Conservation (phyloP, 352 stramenopile genomes). For the Phytophthora meadii region DNA sequence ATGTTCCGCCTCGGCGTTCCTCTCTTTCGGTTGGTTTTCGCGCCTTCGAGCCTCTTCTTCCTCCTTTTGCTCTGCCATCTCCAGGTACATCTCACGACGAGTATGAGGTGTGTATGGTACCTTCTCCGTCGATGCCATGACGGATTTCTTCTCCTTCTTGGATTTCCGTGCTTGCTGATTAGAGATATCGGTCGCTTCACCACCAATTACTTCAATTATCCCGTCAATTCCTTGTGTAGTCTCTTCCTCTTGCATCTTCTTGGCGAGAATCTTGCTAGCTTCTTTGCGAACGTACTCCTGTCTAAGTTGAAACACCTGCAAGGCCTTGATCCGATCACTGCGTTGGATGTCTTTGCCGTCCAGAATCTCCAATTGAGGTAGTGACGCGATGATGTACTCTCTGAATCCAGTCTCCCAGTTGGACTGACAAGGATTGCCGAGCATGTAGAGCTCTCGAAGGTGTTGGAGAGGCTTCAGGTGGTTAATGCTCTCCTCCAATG, state of each 20-base stretch:
- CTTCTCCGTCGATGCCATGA: slow-evolving; percentile 61
- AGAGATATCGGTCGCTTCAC: slow-evolving; percentile 54
- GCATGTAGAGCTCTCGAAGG: slow-evolving; percentile 94
- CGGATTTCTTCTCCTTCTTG: slow-evolving; percentile 38
- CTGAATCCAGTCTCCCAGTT: slow-evolving; percentile 78
- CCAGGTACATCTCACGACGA: slow-evolving; percentile 89
- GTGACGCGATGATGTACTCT: slow-evolving; percentile 85
- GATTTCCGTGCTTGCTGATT: background rate
- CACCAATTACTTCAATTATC: slow-evolving; percentile 48
- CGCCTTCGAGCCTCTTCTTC: slow-evolving; percentile 88
- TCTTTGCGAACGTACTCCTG: slow-evolving; percentile 45
- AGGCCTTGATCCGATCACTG: slow-evolving; percentile 87
- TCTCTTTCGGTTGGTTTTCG: slow-evolving; percentile 83
- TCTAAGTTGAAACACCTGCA: slow-evolving; percentile 77
- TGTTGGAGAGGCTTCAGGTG: slow-evolving; percentile 80
- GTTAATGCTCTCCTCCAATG: slow-evolving; percentile 86
- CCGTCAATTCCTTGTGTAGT: slow-evolving; percentile 23
- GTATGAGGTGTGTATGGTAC: slow-evolving; percentile 74
- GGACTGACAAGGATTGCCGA: slow-evolving; percentile 92
- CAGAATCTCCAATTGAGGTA: slow-evolving; percentile 86
- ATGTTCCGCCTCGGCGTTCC: slow-evolving; percentile 91
- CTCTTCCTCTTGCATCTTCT: slow-evolving; percentile 26
- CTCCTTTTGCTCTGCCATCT: slow-evolving; percentile 94
- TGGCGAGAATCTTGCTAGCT: slow-evolving; percentile 22
- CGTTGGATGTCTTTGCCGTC: slow-evolving; percentile 92